Percentiles rank a stretch among this genome's conserved stretches.
phyloP scores from a whole-genome alignment of 148 eudicot species.

The Rhododendron griersonianum region DNA sequence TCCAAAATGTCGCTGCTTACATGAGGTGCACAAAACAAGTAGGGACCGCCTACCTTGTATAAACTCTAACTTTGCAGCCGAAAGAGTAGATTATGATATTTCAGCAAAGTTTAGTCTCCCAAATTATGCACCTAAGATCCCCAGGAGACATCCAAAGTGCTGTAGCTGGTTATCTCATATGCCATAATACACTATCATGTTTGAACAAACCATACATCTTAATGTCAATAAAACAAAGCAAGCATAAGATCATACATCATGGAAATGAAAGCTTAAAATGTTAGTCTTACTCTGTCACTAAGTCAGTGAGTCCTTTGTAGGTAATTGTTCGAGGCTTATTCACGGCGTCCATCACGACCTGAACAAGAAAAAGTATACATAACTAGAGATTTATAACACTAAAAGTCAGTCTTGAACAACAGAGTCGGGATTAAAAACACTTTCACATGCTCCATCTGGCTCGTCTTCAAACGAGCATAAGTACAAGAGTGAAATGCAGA shows the following conservation, averaged over 20 bases:
- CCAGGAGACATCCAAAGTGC: background rate
- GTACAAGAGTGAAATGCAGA: background rate
- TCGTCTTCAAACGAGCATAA: background rate
- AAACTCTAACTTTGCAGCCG: background rate
- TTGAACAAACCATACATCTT: background rate
- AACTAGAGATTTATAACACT: conserved; percentile 1
- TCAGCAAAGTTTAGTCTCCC: background rate
- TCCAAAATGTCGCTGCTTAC: background rate
- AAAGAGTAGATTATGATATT: background rate
- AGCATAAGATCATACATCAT: background rate
- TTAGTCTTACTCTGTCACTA: conserved; percentile 86
- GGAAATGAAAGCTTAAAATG: conserved; percentile 6
- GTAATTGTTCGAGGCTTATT: conserved; percentile 85
- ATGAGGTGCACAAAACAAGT: background rate
- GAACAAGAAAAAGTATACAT: conserved; percentile 20
- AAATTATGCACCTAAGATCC: background rate
- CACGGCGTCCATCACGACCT: conserved; percentile 98
- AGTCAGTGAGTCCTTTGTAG: conserved; percentile 90
- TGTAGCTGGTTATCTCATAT: background rate
- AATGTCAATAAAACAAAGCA: background rate
- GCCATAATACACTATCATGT: background rate
- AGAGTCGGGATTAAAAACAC: background rate
- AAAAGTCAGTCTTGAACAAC: background rate
- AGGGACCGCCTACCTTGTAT: background rate
- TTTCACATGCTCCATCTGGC: background rate